phyloP scores from a whole-genome alignment of 1,139 yeast species.

The Diutina rugosa region DNA sequence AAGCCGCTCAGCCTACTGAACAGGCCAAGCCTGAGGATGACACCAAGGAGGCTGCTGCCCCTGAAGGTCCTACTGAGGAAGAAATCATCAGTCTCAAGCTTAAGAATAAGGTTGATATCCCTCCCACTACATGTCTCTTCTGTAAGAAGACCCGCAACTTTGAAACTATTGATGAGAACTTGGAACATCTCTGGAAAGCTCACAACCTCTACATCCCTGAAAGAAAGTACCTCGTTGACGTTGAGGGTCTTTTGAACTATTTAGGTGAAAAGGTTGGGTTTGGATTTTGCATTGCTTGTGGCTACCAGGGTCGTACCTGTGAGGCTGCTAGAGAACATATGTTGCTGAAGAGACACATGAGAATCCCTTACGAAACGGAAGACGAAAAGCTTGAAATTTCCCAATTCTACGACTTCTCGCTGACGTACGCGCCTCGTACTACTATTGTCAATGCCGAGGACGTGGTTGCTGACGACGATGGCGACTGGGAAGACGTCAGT shows the following conservation, averaged over 20 bases:
- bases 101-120: conserved; percentile 52
- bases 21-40: conserved; percentile 2
- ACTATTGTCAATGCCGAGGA: conserved; percentile 7
- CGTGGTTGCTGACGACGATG: conserved; percentile 5
- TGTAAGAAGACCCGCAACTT: conserved; percentile 26
- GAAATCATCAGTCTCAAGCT: conserved; percentile 42
- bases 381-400: conserved; percentile 73
- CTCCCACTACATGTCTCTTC: conserved; percentile 57
- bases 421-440: conserved; percentile 29
- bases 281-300: conserved; percentile 78
- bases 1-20: not conserved
- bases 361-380: conserved; percentile 76
- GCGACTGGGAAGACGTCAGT: conserved; percentile 2
- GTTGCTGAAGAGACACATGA: conserved; percentile 74
- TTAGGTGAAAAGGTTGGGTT: conserved; percentile 74
- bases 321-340: conserved; percentile 90
- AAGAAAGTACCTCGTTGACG: conserved; percentile 50
- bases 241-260: conserved; percentile 59
- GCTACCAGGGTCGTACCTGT: conserved; percentile 67
- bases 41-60: conserved; percentile 7
- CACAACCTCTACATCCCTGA: conserved; percentile 91
- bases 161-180: conserved; percentile 41
- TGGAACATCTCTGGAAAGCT: conserved; percentile 46
- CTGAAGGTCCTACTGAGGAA: conserved; percentile 27
- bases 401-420: conserved; percentile 75